Evolutionary conservation across 163 green algal genomes (phyloP).

Genomic region (Scenedesmus sp.): DNA sequence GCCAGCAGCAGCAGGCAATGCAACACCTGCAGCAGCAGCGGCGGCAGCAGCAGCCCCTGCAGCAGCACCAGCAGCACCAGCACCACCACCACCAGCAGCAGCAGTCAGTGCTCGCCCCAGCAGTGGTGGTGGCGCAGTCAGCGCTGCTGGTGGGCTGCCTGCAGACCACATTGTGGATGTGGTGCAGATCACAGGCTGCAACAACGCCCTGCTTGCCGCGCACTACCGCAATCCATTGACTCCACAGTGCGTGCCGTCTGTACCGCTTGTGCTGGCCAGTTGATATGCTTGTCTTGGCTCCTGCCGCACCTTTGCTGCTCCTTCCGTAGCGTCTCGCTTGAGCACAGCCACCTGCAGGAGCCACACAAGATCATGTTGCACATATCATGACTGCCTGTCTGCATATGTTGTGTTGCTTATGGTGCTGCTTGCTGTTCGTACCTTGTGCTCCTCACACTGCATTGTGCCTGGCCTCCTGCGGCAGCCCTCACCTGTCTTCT

Average conservation of each 20-base stretch:
- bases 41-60: not conserved
- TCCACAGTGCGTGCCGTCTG: not conserved
- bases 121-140: not conserved
- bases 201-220: not conserved
- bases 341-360: not conserved
- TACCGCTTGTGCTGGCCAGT: not conserved
- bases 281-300: not conserved
- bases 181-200: constrained; percentile 12
- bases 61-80: not conserved
- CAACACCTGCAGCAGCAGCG: not conserved
- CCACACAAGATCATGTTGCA: not conserved
- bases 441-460: not conserved
- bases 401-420: no score
- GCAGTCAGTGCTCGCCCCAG: not conserved
- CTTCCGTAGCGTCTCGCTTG: not conserved
- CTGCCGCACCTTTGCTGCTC: no score
- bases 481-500: not conserved
- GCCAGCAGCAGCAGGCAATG: not conserved
- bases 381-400: no score
- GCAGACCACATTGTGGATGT: constrained; percentile 29
- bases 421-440: not conserved
- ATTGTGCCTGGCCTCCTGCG: not conserved
- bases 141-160: not conserved
- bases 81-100: not conserved
- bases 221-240: constrained; percentile 15